These are phyloP conservation scores for Sordariomycetes sp. DNA, from an alignment of 2,329 filamentous ascomycete species.

Conservation along the genomic window DNA sequence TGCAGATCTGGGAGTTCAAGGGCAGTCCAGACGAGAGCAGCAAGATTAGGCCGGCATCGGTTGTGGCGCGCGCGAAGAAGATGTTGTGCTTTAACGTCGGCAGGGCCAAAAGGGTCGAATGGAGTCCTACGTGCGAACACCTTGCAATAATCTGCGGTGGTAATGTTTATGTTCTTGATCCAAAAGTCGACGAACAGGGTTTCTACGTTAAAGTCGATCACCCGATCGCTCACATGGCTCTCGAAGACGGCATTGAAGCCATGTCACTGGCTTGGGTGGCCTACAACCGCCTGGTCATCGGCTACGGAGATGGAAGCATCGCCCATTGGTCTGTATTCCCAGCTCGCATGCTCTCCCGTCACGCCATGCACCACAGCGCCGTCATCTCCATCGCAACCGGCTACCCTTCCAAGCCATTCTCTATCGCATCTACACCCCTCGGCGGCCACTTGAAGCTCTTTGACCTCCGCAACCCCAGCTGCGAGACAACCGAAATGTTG, in stretches of 20 bases:
- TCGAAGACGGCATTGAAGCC: slow-evolving; percentile 37
- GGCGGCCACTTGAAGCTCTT: slow-evolving; percentile 43
- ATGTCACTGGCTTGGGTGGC: slow-evolving; percentile 47
- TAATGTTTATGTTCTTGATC: slow-evolving; percentile 39
- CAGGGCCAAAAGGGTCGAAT: slow-evolving; percentile 38
- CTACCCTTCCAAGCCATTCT: slow-evolving; percentile 46
- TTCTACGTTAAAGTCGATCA: slow-evolving; percentile 35
- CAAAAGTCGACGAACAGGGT: slow-evolving; percentile 20
- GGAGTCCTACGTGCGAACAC: slow-evolving; percentile 40
- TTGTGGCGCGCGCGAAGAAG: slow-evolving; percentile 27
- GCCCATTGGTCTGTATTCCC: slow-evolving; percentile 48
- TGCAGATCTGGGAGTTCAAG: slow-evolving; percentile 44
- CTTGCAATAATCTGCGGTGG: slow-evolving; percentile 42
- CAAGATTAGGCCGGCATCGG: slow-evolving; percentile 21
- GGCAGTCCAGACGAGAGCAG: slow-evolving; percentile 18
- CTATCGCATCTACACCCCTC: slow-evolving; percentile 45
- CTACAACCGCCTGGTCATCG: slow-evolving; percentile 44
- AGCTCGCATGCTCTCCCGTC: slow-evolving; percentile 36
- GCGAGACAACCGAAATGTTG: slow-evolving; percentile 43
- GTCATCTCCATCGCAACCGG: slow-evolving; percentile 46
- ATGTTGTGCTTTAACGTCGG: slow-evolving; percentile 42
- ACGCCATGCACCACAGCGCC: slow-evolving; percentile 42
- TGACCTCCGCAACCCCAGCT: slow-evolving; percentile 42
- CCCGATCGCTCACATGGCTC: slow-evolving; percentile 32
- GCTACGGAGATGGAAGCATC: slow-evolving; percentile 47